Base-by-base conservation (phyloP, 768 basidiomycete species). In the Tulasnella sp. region DNA sequence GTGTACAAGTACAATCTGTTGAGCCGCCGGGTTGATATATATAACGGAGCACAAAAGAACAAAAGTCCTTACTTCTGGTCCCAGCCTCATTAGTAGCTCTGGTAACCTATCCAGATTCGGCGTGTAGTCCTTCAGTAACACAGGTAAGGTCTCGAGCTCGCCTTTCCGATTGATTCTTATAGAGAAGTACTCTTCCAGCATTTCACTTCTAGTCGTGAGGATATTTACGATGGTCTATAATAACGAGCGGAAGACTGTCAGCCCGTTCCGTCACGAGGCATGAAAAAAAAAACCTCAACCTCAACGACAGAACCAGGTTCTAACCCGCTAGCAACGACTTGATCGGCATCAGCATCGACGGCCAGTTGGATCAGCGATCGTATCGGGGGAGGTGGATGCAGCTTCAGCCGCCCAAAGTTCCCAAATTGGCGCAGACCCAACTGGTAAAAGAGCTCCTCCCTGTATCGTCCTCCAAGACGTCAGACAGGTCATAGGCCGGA, bases 391-490 rank as follows among this genome's bases (percentile, higher is more conserved):
- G 94, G 75, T 1, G 95, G 94, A 34, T 93, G 84, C 2, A 98
- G 76, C 63, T 83, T 84, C 52, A 97, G 72, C 21, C 82, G 77
- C 61, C 80, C 78, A 63, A 87, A 80, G 62, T 87, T 80, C 1
- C 93, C 90, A 67, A 99, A 99, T 69, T 98, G 95, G 17, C 89
- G 78, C 26, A 98, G 72, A 1, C 82, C 90, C 5, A 99, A 78
- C 68, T 99, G 96, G 71, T 96, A 97, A 70, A 98, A 95, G 32
- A 96, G 76, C 65, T 96, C 92, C 67, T 96, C 92, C 0, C 93
- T 96, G 60, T 19, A 9, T 0, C 13, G 32, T 4, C 8, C n/a
- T 41, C 55, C 21, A 23, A 61, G 55, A 15, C 61, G 45, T 45
- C 9, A 47, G 23, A 23, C 4, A 17, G n/a, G n/a, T n/a, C n/a